These are phyloP conservation scores for Helotiales sp. DNA, from an alignment of 2,329 filamentous ascomycete genomes.

Conservation along the genomic window DNA sequence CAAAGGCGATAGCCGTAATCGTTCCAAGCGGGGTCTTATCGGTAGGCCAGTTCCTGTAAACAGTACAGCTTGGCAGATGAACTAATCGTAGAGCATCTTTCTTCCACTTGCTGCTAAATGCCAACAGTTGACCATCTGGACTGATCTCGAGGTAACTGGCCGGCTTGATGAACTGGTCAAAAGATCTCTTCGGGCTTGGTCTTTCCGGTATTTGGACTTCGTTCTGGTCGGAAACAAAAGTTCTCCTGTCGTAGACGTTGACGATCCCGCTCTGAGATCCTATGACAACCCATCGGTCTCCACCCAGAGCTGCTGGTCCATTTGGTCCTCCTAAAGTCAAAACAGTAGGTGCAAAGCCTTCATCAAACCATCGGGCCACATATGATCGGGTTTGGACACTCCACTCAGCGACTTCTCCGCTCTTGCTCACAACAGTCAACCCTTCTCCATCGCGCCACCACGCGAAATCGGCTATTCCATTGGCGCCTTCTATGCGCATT, in stretches of 20 bases:
- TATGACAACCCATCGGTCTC: conserved; percentile 85
- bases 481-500: conserved; percentile 76
- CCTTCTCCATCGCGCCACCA: conserved; percentile 90
- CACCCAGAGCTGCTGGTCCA: conserved; percentile 62
- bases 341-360: conserved; percentile 83
- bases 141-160: conserved; percentile 80
- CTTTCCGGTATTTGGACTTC: conserved; percentile 58
- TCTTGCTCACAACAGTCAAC: conserved; percentile 78
- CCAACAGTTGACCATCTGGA: conserved; percentile 85
- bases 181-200: conserved; percentile 69
- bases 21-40: conserved; percentile 83
- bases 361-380: conserved; percentile 82
- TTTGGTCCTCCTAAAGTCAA: conserved; percentile 73
- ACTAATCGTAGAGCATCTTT: conserved; percentile 84
- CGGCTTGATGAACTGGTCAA: conserved; percentile 87
- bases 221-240: conserved; percentile 39
- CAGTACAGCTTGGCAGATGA: conserved; percentile 87
- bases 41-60: conserved; percentile 97
- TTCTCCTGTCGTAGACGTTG: conserved; percentile 83
- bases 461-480: conserved; percentile 84
- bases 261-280: conserved; percentile 86
- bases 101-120: conserved; percentile 84
- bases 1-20: conserved; percentile 73
- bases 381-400: conserved; percentile 68
- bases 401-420: conserved; percentile 90